phyloP scores from a whole-genome alignment of 148 eudicot genomes.

The Linanthus parryae region DNA sequence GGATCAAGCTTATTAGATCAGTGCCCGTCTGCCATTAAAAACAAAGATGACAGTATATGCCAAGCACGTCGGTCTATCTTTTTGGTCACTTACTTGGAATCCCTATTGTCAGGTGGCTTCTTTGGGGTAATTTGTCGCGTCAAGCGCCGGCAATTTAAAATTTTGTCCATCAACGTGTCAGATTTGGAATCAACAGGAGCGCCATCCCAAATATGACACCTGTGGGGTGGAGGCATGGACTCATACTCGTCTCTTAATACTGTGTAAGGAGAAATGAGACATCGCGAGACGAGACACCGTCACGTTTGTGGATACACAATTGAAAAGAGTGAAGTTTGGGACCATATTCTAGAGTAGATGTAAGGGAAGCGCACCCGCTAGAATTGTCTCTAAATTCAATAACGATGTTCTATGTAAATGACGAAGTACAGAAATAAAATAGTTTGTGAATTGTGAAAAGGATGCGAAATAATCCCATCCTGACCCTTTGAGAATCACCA shows the following conservation, averaged over 20 bases:
- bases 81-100: conserved; percentile 48
- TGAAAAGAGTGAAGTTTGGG: conserved; percentile 89
- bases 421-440: no score
- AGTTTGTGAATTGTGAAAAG: no score
- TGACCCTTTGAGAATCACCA: no score
- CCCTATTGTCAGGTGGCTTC: conserved; percentile 57
- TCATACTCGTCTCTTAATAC: conserved; percentile 72
- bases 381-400: conserved; percentile 90
- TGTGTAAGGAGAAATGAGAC: conserved; percentile 74
- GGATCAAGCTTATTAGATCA: conserved; percentile 76
- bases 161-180: conserved; percentile 92
- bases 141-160: conserved; percentile 49
- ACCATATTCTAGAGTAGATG: conserved; percentile 76
- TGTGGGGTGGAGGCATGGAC: conserved; percentile 77
- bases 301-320: conserved; percentile 67
- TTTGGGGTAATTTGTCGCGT: conserved; percentile 57
- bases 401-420: no score
- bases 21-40: conserved; percentile 76
- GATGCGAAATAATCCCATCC: no score
- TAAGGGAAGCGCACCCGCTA: conserved; percentile 87
- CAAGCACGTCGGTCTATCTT: conserved; percentile 54
- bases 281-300: conserved; percentile 65
- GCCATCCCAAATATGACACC: conserved; percentile 71
- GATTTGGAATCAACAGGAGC: conserved; percentile 21
- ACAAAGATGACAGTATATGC: conserved; percentile 45